Conservation (phyloP, 495 filamentous ascomycete species). For the Clavariopsis aquatica region DNA sequence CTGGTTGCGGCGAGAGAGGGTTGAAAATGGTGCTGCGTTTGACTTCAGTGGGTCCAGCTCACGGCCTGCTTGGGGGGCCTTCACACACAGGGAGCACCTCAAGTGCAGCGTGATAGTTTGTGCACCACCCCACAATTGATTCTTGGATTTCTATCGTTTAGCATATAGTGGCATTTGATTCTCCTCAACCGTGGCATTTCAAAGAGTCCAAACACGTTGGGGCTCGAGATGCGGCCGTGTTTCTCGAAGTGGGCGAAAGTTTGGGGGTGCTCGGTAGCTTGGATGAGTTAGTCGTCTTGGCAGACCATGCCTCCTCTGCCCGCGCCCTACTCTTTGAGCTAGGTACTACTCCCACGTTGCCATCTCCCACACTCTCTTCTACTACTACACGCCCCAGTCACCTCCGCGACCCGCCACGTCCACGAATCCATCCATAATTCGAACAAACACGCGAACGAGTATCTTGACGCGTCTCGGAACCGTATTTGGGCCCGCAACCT, state of each 20-base stretch:
- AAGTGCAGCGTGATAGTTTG: neutral
- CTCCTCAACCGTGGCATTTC: constrained; percentile 12
- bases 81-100: constrained; percentile 15
- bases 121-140: neutral
- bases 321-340: constrained; percentile 18
- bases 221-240: constrained; percentile 12
- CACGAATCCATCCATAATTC: constrained; percentile 25
- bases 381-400: constrained; percentile 26
- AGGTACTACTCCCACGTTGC: constrained; percentile 31
- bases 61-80: constrained; percentile 7
- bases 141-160: neutral
- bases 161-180: neutral
- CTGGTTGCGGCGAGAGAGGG: constrained; percentile 6
- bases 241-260: constrained; percentile 4
- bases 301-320: constrained; percentile 2
- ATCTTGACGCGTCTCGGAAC: constrained; percentile 39
- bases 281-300: constrained; percentile 7
- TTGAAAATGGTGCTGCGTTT: constrained; percentile 5
- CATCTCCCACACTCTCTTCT: constrained; percentile 27
- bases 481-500: constrained; percentile 16
- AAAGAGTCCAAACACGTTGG: constrained; percentile 43
- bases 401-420: constrained; percentile 30
- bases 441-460: constrained; percentile 9
- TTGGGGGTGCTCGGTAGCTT: constrained; percentile 19
- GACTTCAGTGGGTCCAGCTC: constrained; percentile 15